Percentiles rank a stretch among this genome's conserved stretches.
These are phyloP conservation scores for Fusarium brevicatenulatum DNA, from an alignment of 2,329 filamentous ascomycete species.

Conservation along the genomic window DNA sequence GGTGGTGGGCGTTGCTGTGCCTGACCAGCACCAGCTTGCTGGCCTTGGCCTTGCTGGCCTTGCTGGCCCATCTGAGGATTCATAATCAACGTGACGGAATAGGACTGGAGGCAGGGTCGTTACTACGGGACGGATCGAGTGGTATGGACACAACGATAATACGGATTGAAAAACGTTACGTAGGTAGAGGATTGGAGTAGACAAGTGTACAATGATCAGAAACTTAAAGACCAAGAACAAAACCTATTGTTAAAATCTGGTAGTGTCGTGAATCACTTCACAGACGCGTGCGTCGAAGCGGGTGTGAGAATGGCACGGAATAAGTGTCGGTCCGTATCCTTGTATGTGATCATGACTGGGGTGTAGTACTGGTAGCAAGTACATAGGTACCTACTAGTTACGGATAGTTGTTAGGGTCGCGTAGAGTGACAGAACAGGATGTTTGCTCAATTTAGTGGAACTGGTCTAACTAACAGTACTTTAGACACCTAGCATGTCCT, in stretches of 20 bases:
- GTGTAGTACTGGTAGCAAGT: not conserved
- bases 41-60: slow-evolving; percentile 38
- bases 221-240: not conserved
- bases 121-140: not conserved
- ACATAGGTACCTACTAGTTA: not conserved
- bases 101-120: not conserved
- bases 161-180: not conserved
- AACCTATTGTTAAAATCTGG: slow-evolving; percentile 12
- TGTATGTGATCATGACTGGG: not conserved
- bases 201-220: not conserved
- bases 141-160: not conserved
- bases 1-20: slow-evolving; percentile 46
- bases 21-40: slow-evolving; percentile 38
- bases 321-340: slow-evolving; percentile 10
- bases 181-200: not conserved
- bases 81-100: slow-evolving; percentile 23
- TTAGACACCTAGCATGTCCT: slow-evolving; percentile 1
- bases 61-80: slow-evolving; percentile 43
- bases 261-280: slow-evolving; percentile 22
- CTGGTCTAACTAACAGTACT: slow-evolving; percentile 2
- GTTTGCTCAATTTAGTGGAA: slow-evolving; percentile 27
- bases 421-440: slow-evolving; percentile 12
- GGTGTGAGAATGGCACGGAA: slow-evolving; percentile 13
- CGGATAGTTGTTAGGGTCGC: not conserved
- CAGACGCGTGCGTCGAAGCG: slow-evolving; percentile 13